Base-by-base conservation (phyloP, 1,139 yeast genomes). In the Zygoascus meyerae region DNA sequence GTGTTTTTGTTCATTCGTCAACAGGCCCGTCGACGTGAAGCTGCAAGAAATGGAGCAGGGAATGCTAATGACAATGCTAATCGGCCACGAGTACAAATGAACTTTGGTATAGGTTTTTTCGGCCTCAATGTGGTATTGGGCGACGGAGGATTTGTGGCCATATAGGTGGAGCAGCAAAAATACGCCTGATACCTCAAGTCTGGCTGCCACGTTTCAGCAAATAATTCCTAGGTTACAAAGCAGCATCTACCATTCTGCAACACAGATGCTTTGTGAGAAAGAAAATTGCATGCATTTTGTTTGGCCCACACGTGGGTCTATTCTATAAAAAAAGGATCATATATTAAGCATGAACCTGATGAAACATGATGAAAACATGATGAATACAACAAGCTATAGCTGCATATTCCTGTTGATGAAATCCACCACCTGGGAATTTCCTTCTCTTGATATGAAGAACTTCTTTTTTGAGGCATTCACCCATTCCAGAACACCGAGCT, bases 401-500 rank as follows among this genome's bases (percentile, higher is more conserved):
- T 35, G 21, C 40, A 35, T 38, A 36, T 75, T 77, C 54, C 95
- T 74, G 58, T 82, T 83, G 1, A 95, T 95, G 65, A 79, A 90
- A 48, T 87, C 95, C 9, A 87, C 81, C 18, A 90, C 86, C 63
- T 89, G 97, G 10, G 79, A 71, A 62, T 86, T 83, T n/a, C 96
- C 97, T 51, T 85, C 96, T 0, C 90, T 82, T 0, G 94, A 83
- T 46, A 84, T 86, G 62, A 92, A 92, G 56, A 85, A 85, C 60
- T 77, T 78, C 52, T 77, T 70, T 59, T 78, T 79, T n/a, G 68
- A 65, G 44, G 80, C 77, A 63, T 86, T 89, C 43, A 81, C 76
- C 97, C 97, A 92, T 8, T 86, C 65, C 44, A 92, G 69, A 0
- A 89, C 96, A 1, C 97, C 98, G 42, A 92, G 78, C 60, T 92